Percentiles rank a stretch among this genome's conserved stretches.
Conservation (phyloP, 1,284 basidiomycete genomes). For the Rhizopogon hawkerae region DNA sequence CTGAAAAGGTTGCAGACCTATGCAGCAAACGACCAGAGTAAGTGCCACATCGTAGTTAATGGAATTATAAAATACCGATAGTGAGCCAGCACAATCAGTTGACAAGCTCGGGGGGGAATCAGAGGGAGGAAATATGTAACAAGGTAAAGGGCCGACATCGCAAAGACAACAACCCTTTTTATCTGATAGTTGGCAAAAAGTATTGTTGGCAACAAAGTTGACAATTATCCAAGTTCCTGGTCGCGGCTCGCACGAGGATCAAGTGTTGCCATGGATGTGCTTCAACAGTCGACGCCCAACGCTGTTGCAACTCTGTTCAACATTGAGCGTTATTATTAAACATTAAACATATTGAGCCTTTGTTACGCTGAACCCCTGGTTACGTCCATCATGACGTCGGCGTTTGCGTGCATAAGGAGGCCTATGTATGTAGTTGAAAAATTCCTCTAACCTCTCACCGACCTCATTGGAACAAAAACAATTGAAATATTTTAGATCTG, state of each 20-base stretch:
- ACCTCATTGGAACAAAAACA: too few species aligned
- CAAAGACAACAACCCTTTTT: neutral
- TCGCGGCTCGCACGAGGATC: neutral
- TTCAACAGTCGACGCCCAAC: neutral
- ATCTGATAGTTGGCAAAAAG: neutral
- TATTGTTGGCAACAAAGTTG: neutral
- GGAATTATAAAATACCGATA: neutral
- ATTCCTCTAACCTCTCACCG: too few species aligned
- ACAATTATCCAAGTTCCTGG: neutral
- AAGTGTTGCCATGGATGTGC: neutral
- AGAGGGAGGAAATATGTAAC: neutral
- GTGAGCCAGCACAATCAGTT: neutral
- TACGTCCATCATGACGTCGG: neutral
- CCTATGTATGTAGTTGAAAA: too few species aligned
- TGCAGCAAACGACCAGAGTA: neutral
- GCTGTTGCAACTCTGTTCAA: neutral
- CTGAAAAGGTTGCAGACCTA: slow-evolving; percentile 4
- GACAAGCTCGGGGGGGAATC: neutral
- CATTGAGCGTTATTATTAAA: too few species aligned
- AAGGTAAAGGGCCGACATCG: neutral
- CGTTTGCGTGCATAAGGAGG: too few species aligned
- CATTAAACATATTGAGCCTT: too few species aligned
- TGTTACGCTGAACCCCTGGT: neutral
- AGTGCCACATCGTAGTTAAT: neutral
- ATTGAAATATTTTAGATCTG: too few species aligned